Evolutionary conservation across 441 rosid genomes (phyloP), one percentile per base, ranked within the genome.

Genomic region (Adansonia rubrostipa): DNA sequence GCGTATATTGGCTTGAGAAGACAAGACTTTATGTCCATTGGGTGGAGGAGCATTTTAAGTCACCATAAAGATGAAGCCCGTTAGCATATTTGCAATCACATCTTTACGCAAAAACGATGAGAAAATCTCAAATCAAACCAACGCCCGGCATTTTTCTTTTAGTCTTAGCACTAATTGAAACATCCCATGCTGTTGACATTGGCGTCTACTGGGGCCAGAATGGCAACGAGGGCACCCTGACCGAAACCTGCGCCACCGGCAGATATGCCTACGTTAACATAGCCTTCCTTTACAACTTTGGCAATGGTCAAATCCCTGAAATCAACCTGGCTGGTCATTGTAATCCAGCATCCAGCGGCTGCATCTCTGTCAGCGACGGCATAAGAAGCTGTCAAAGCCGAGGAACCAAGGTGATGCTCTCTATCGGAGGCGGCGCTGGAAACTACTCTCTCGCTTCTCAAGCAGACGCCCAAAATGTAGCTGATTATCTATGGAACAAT

Each of bases 351-450:
- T 24, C 28, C 28, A 77, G 77, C 13, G 78, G 74, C n/a, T 88
- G 91, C 69, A 76, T 73, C 9, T 5, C 50, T 14, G 17, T 76
- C 3, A 77, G 82, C 79, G 0, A 42, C 4, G 86, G 40, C 8
- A 85, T 88, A 5, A 77, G 3, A 6, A 45, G 75, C 74, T 88
- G 91, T 62, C 88, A 88, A 56, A 61, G 13, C 1, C 62, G 2
- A 68, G 89, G 89, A 5, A 66, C 85, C 78, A 85, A 84, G 58
- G 91, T 88, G 14, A 61, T 85, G 50, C 86, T 88, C n/a, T 86
- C 91, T 0, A 61, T 88, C 0, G 91, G 91, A 1, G 91, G 91
- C 0, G 86, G 80, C 0, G 42, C 0, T 0, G 81, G 82, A 0
- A 77, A 28, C 74, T 86, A 88, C 77, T 79, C 88, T 0, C 81